Evolutionary conservation across 139 green algal species (phyloP), one percentile per base, ranked within the genome.

Genomic region (Chlamydomonas schloesseri): DNA sequence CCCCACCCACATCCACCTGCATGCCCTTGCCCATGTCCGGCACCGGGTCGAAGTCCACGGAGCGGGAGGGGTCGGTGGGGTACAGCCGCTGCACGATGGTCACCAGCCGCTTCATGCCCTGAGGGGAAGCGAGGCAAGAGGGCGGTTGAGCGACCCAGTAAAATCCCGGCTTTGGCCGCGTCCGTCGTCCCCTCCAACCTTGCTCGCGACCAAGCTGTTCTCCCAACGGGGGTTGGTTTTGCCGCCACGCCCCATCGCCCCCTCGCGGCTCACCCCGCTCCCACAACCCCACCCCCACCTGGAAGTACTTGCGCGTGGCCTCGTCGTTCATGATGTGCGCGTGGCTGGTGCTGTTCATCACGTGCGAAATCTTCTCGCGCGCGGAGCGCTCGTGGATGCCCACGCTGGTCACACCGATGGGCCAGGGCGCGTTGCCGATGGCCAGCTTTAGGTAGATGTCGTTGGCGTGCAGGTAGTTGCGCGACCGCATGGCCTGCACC

Each of bases 271-370:
- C 42, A 50, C 6, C 42, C 42, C 42, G 42, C 42, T n/a, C n/a
- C n/a, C n/a, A n/a, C n/a, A n/a, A 50, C 6, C 42, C 42, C 42
- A 8, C 42, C 13, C 55, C 1, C 62, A 94, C 91, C 91, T 94
- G 91, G 74, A 94, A 90, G 78, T 90, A 94, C 92, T 99, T 99
- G 74, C 98, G 94, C 6, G 98, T 98, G 6, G 97, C 97, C 91
- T 99, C 98, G 70, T 99, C 98, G 88, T 99, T 99, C 98, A 99
- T 99, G 89, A 99, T 97, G 93, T 99, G 98, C 29, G 98, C 98
- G 78, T 97, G 87, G 36, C 92, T 91, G 80, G 91, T 95, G 72
- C 71, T 83, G 76, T 96, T 95, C 83, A 91, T 92, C 34, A 91
- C 88, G 82, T 95, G 94, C 1, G 93, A 96, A 83, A 99, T 99